These are phyloP conservation scores for Pseudomonodictys pantanalensis DNA, from an alignment of 495 filamentous ascomycete species.

Conservation along the genomic window DNA sequence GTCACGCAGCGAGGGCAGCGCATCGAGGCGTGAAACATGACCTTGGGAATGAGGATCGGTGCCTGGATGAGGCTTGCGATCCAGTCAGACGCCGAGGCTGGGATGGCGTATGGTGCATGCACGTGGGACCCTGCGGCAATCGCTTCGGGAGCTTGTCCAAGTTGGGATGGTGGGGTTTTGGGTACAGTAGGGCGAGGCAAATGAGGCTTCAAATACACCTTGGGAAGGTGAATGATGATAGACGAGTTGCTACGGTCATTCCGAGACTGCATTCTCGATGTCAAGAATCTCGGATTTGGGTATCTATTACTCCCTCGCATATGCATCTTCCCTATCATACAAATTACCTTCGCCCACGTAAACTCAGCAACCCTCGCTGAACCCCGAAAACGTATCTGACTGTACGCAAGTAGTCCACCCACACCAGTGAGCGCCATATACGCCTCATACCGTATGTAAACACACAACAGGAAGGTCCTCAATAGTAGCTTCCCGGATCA, in stretches of 20 bases:
- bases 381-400: background rate
- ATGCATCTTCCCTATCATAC: background rate
- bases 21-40: slow-evolving; percentile 17
- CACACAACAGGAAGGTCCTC: background rate
- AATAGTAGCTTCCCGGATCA: slow-evolving; percentile 27
- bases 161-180: background rate
- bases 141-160: background rate
- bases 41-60: slow-evolving; percentile 29
- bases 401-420: background rate
- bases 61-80: slow-evolving; percentile 9
- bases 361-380: background rate
- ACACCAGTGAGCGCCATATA: background rate
- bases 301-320: background rate
- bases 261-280: no score
- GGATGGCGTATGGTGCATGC: background rate
- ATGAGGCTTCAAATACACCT: no score
- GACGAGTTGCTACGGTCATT: no score
- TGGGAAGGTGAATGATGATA: no score
- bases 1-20: slow-evolving; percentile 18
- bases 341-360: background rate
- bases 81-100: slow-evolving; percentile 16
- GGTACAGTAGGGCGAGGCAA: no score
- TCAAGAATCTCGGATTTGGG: no score
- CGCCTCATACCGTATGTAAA: no score
- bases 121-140: slow-evolving; percentile 26